These are phyloP conservation scores for Begonia masoniana DNA, from an alignment of 306 rosid species.

Conservation along the genomic window DNA sequence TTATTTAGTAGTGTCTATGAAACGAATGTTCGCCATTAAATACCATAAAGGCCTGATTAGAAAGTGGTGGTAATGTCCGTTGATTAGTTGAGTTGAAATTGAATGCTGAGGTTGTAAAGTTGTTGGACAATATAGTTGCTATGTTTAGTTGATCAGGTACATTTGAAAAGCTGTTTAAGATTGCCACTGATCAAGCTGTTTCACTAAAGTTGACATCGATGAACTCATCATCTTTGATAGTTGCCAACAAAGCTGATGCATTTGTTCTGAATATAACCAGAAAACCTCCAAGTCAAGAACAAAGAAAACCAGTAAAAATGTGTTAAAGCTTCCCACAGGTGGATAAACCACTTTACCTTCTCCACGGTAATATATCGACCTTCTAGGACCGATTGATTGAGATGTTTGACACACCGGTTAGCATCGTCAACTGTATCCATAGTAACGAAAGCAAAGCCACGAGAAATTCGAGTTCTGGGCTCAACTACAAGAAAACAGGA, in stretches of 20 bases:
- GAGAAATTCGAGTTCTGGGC: conserved; percentile 81
- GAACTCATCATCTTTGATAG: conserved; percentile 96
- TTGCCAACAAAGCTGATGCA: conserved; percentile 96
- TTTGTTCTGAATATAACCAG: conserved; percentile 91
- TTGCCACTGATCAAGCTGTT: conserved; percentile 94
- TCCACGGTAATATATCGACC: conserved; percentile 96
- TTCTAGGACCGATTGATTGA: conserved; percentile 88
- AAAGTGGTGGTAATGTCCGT: conserved; percentile 97
- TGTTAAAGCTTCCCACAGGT: conserved; percentile 13
- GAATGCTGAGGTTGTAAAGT: conserved; percentile 96
- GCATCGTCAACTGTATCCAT: conserved; percentile 80
- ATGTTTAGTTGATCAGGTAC: conserved; percentile 93
- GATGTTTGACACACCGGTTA: conserved; percentile 73
- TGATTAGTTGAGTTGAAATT: conserved; percentile 83
- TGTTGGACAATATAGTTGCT: conserved; percentile 96
- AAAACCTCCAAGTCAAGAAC: conserved; percentile 83
- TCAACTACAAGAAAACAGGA: conserved; percentile 97
- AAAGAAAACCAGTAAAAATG: conserved; percentile 17
- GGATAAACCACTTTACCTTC: conserved; percentile 47
- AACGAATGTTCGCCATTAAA: conserved; percentile 57
- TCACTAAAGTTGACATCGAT: conserved; percentile 93
- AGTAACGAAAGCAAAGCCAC: conserved; percentile 92
- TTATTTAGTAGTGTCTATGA: conserved; percentile 28
- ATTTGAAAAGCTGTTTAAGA: conserved; percentile 91
- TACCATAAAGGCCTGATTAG: conserved; percentile 90